Evolutionary conservation across 2,329 filamentous ascomycete genomes (phyloP), one percentile per base, ranked within the genome.

Genomic region (Beauveria sp.): DNA sequence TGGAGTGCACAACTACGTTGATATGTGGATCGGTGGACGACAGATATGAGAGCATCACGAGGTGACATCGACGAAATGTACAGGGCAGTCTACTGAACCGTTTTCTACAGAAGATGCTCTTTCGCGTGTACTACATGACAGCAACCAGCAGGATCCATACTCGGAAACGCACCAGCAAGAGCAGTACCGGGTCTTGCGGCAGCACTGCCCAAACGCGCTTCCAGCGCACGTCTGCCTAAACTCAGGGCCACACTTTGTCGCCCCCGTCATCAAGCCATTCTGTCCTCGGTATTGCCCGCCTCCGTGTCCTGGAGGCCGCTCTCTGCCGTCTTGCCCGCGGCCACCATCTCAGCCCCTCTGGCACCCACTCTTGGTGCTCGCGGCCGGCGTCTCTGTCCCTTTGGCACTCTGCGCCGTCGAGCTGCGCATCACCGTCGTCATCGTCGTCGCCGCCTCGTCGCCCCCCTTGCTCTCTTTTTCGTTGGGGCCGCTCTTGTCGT

Each of bases 171-270:
- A 77, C 16, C 71, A 72, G 44, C 69, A 70, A 12, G 68, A 69
- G 64, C 76, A 77, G 62, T 75, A 71, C 34, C 69, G 66, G 40
- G 66, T 68, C 63, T 70, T 71, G 47, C 66, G 68, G 6, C 78
- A 80, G 70, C 78, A 79, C 61, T 74, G 66, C 2, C 77, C 77
- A 60, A 73, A 77, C 10, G 64, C 54, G 62, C 73, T 76, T n/a
- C 75, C 76, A 43, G 69, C 64, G 63, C 77, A 79, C 28, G 75
- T 78, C 63, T 72, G 72, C 20, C 72, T 73, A 20, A 69, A 70
- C 24, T 70, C 64, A 50, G 72, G 75, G 24, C 75, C 77, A 58
- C 77, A 79, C 20, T 68, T 70, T 78, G 73, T 28, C 5, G 14
- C 52, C 24, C 4, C 28, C 30, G 9, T 37, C 18, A 22, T 30